These are phyloP conservation scores for Chimonanthus salicifolius DNA, from an alignment of 164 flowering plant species.

Conservation along the genomic window DNA sequence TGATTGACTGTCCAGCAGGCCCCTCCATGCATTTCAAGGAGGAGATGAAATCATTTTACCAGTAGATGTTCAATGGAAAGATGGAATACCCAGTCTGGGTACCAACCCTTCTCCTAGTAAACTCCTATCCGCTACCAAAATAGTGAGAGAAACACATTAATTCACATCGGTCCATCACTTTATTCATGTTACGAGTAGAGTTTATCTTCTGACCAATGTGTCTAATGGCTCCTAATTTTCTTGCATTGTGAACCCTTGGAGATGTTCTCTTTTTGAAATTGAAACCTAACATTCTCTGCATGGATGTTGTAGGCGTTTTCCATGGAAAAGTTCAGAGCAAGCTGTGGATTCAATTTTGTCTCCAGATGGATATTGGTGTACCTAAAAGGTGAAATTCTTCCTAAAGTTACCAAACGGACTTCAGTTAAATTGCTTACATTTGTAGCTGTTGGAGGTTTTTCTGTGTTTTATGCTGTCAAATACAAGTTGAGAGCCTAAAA, in stretches of 20 bases:
- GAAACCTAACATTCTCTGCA: slow-evolving; percentile 4
- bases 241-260: background rate
- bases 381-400: slow-evolving; percentile 8
- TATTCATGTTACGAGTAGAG: background rate
- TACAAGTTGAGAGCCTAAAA: slow-evolving; percentile 3
- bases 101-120: no score
- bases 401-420: slow-evolving; percentile 15
- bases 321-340: slow-evolving; percentile 37
- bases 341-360: slow-evolving; percentile 43
- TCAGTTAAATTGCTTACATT: slow-evolving; percentile 21
- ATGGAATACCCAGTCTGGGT: no score
- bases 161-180: background rate
- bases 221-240: no score
- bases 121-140: no score
- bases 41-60: no score
- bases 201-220: background rate
- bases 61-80: no score
- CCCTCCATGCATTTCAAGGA: no score
- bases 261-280: background rate
- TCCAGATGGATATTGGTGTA: slow-evolving; percentile 40
- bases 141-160: background rate
- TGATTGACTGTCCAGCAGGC: background rate
- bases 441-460: slow-evolving; percentile 32
- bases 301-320: slow-evolving; percentile 46
- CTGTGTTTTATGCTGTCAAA: slow-evolving; percentile 28